These are phyloP conservation scores for Neurospora sp. DNA, from an alignment of 495 filamentous ascomycete species.

Conservation along the genomic window DNA sequence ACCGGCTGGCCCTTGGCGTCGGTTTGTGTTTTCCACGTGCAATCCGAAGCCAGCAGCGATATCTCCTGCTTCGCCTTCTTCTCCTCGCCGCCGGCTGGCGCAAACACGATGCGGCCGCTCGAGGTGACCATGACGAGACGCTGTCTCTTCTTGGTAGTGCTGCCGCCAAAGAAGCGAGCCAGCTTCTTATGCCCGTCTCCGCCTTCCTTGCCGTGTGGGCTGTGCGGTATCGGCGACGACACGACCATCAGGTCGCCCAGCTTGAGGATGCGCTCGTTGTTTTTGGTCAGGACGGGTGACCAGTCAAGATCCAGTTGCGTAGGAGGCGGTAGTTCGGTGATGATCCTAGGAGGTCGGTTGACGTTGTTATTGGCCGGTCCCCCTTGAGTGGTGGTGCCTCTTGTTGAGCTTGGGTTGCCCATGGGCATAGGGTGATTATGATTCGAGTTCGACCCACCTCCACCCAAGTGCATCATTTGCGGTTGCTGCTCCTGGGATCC, in stretches of 20 bases:
- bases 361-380: not conserved
- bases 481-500: slow-evolving; percentile 64
- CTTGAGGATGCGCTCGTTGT: slow-evolving; percentile 90
- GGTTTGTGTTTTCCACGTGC: slow-evolving; percentile 63
- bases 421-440: not conserved
- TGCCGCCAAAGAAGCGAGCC: slow-evolving; percentile 83
- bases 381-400: slow-evolving; percentile 20
- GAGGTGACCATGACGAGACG: slow-evolving; percentile 94
- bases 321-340: slow-evolving; percentile 91
- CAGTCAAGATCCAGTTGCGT: slow-evolving; percentile 98
- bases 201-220: slow-evolving; percentile 49
- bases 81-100: slow-evolving; percentile 87
- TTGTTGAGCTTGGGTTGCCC: slow-evolving; percentile 16
- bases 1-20: slow-evolving; percentile 75
- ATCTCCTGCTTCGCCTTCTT: slow-evolving; percentile 92
- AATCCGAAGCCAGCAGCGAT: slow-evolving; percentile 62
- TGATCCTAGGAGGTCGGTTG: slow-evolving; percentile 61
- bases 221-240: slow-evolving; percentile 63
- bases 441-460: slow-evolving; percentile 23
- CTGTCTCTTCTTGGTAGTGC: slow-evolving; percentile 83
- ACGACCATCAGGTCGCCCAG: slow-evolving; percentile 81
- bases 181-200: slow-evolving; percentile 65
- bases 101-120: slow-evolving; percentile 76
- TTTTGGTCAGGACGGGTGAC: slow-evolving; percentile 87
- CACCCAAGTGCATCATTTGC: slow-evolving; percentile 69